Evolutionary conservation across 2,329 filamentous ascomycete species (phyloP).

Genomic region (Fonsecaea monophora): DNA sequence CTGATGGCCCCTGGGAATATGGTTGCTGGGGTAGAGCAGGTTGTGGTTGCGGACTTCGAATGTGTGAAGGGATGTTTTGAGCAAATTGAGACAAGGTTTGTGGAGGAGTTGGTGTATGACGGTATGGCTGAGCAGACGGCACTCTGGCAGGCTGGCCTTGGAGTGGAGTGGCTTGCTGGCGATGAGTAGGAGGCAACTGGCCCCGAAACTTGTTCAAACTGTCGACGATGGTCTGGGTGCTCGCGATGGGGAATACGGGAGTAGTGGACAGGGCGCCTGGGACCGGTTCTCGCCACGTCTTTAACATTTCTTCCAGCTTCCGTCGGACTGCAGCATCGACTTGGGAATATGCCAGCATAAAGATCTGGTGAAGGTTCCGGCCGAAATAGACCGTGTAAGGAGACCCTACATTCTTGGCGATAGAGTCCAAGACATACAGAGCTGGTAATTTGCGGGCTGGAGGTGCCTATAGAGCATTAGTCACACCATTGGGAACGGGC

Average conservation of each 20-base stretch:
- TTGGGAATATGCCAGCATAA: slow-evolving; percentile 94
- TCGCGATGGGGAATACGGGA: slow-evolving; percentile 86
- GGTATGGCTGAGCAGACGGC: slow-evolving; percentile 59
- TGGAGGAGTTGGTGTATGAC: slow-evolving; percentile 40
- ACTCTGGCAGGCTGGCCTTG: slow-evolving; percentile 55
- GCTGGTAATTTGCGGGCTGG: slow-evolving; percentile 90
- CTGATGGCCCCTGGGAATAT: slow-evolving; percentile 41
- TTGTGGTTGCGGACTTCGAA: slow-evolving; percentile 31
- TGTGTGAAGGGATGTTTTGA: slow-evolving; percentile 22
- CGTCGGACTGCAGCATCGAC: slow-evolving; percentile 82
- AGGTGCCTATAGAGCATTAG: slow-evolving; percentile 67
- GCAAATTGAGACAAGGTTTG: slow-evolving; percentile 31
- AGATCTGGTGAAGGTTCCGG: slow-evolving; percentile 87
- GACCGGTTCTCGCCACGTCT: slow-evolving; percentile 97
- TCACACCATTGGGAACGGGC: slow-evolving; percentile 24
- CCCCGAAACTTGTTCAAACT: slow-evolving; percentile 83
- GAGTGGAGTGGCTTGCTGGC: slow-evolving; percentile 57
- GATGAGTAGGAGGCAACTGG: slow-evolving; percentile 54
- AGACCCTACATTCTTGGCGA: slow-evolving; percentile 97
- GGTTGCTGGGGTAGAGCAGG: slow-evolving; percentile 41
- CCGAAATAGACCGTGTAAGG: slow-evolving; percentile 96
- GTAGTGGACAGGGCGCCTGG: slow-evolving; percentile 91
- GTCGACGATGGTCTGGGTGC: slow-evolving; percentile 90
- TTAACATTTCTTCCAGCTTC: slow-evolving; percentile 96
- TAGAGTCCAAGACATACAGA: slow-evolving; percentile 96